These are phyloP conservation scores for Jimgerdemannia lactiflua DNA, from an alignment of 192 early-diverging fungal species.

Conservation along the genomic window DNA sequence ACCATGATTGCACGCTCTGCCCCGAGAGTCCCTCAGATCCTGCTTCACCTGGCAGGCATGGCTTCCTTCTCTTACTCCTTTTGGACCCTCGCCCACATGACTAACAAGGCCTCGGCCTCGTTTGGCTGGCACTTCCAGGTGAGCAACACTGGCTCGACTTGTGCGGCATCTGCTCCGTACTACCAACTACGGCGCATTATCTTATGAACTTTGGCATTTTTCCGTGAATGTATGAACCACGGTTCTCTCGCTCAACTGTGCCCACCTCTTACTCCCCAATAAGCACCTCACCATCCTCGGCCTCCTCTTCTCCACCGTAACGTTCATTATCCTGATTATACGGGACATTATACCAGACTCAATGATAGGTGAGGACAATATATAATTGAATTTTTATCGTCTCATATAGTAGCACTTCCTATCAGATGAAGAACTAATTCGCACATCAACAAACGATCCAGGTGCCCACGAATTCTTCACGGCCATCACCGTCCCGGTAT, in stretches of 20 bases:
- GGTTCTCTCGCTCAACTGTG: neutral
- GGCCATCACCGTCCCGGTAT: constrained; percentile 24
- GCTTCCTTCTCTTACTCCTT: constrained; percentile 2
- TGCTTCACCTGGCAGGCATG: neutral
- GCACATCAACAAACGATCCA: neutral
- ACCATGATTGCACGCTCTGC: neutral
- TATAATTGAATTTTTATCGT: neutral
- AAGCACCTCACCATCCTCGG: constrained; percentile 31
- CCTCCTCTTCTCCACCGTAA: constrained; percentile 14
- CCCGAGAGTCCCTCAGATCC: neutral
- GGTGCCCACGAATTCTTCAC: neutral
- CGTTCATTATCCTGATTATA: constrained; percentile 19
- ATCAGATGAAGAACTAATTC: constrained; percentile 13
- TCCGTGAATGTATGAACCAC: too few species aligned
- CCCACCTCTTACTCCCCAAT: neutral
- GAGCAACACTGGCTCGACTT: neutral
- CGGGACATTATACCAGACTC: constrained; percentile 17
- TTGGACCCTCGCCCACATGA: neutral
- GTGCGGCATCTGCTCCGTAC: neutral
- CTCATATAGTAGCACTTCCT: neutral
- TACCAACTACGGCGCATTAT: too few species aligned
- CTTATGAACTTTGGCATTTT: too few species aligned
- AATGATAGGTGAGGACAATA: constrained; percentile 15
- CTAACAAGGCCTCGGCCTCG: constrained; percentile 16
- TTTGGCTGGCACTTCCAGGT: constrained; percentile 34